Percentiles rank a stretch among this genome's conserved stretches.
These are phyloP conservation scores for Xylariaceae sp. DNA, from an alignment of 2,329 filamentous ascomycete genomes.

Conservation along the genomic window DNA sequence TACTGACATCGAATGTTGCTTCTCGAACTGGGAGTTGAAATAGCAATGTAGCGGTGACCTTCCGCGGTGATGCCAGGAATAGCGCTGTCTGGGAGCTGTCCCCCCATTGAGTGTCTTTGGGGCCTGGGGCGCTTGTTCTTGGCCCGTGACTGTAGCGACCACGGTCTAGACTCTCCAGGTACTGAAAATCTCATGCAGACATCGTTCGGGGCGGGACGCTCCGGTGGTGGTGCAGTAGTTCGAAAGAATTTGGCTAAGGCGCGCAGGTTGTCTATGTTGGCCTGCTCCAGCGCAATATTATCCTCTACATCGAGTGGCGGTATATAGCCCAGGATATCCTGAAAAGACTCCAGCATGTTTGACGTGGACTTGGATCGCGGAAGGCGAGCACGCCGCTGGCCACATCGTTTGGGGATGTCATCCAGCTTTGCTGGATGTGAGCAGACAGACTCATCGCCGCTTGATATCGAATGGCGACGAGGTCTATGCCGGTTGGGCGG, in stretches of 20 bases:
- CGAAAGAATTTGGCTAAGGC: constrained; percentile 22
- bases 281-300: constrained; percentile 16
- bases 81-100: constrained; percentile 15
- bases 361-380: constrained; percentile 27
- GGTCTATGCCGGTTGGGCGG: constrained; percentile 9
- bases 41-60: constrained; percentile 18
- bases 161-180: constrained; percentile 6
- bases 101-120: constrained; percentile 9
- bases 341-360: constrained; percentile 20
- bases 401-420: constrained; percentile 7
- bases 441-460: constrained; percentile 13
- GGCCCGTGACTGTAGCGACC: constrained; percentile 21
- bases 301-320: constrained; percentile 4
- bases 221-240: constrained; percentile 20
- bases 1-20: constrained; percentile 19
- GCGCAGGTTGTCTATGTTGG: constrained; percentile 17
- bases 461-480: constrained; percentile 17
- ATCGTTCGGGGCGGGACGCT: constrained; percentile 13
- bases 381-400: constrained; percentile 14
- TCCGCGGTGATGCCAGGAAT: constrained; percentile 16
- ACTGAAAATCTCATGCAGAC: constrained; percentile 14
- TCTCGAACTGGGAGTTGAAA: constrained; percentile 11
- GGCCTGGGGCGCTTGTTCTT: constrained; percentile 18
- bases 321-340: constrained; percentile 1
- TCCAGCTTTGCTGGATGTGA: constrained; percentile 13